A percentile compares a stretch with the other conserved stretches of the same genome.
These are phyloP conservation scores for Massospora cicadina DNA, from an alignment of 371 early-diverging fungal species.

Conservation along the genomic window DNA sequence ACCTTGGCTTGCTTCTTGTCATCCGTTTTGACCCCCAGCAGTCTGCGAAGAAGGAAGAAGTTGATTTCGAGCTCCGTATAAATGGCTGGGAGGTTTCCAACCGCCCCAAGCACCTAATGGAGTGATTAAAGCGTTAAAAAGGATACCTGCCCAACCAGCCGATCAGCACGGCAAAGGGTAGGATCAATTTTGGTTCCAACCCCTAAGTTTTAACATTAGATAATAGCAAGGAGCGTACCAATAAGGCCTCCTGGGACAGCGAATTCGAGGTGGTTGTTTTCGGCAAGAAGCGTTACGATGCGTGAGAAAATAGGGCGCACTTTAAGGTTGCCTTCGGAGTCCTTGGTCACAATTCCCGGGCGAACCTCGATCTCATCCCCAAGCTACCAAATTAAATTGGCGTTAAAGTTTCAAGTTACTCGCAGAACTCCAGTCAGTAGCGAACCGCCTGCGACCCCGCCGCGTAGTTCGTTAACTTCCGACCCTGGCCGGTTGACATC, in stretches of 20 bases:
- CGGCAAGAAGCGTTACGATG: conserved; percentile 87
- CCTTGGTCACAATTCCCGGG: conserved; percentile 96
- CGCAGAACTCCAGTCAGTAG: conserved; percentile 92
- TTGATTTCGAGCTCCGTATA: conserved; percentile 92
- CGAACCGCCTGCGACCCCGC: conserved; percentile 99
- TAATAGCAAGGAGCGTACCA: conserved; percentile 22
- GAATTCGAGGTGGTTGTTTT: conserved; percentile 84
- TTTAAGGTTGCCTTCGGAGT: conserved; percentile 69
- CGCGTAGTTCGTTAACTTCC: conserved; percentile 86
- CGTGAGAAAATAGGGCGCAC: conserved; percentile 89
- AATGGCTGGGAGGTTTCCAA: conserved; percentile 91
- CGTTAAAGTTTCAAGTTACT: conserved; percentile 13
- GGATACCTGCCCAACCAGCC: conserved; percentile 83
- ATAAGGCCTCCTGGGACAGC: conserved; percentile 99
- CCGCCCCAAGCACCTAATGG: conserved; percentile 70
- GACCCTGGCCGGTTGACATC: conserved; percentile 99
- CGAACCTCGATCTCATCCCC: conserved; percentile 98
- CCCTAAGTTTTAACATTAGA: conserved; percentile 23
- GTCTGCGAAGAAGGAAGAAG: conserved; percentile 91
- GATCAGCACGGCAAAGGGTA: conserved; percentile 95
- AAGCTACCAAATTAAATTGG: conserved; percentile 19
- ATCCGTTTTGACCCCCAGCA: conserved; percentile 91
- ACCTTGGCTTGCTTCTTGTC: conserved; percentile 94
- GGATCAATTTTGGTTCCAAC: conserved; percentile 99
- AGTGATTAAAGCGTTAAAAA: background rate